Percentiles rank a stretch among this genome's conserved stretches.
Conservation (phyloP, 2,329 filamentous ascomycete genomes). For the Xylariaceae sp. region DNA sequence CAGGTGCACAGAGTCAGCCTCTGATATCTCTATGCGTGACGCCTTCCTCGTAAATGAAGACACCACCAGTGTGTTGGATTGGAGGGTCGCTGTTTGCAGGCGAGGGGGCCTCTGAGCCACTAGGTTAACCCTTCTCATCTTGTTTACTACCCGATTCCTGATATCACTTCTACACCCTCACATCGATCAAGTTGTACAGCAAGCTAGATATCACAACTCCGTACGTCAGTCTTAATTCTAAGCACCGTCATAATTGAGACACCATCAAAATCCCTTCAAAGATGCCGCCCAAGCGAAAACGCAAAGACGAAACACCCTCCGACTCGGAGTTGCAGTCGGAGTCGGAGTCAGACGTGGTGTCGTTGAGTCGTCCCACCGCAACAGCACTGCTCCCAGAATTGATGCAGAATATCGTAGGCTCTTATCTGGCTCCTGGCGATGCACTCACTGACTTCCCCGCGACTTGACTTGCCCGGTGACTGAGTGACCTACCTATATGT, state of each 20-base stretch:
- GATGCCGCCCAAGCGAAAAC: constrained; percentile 15
- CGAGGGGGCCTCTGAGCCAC: too few species aligned
- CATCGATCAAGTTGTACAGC: neutral
- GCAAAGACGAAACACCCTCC: neutral
- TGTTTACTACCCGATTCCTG: too few species aligned
- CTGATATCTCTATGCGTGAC: too few species aligned
- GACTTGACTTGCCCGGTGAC: neutral
- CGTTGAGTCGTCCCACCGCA: constrained; percentile 5
- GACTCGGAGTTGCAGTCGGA: constrained; percentile 5
- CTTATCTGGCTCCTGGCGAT: neutral
- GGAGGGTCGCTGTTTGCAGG: too few species aligned
- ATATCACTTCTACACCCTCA: too few species aligned
- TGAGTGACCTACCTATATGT: neutral
- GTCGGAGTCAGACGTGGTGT: constrained; percentile 13
- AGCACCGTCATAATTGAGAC: neutral
- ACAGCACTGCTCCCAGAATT: constrained; percentile 15
- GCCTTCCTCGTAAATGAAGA: too few species aligned
- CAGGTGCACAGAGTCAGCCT: too few species aligned
- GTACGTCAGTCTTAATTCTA: neutral
- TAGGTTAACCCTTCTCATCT: too few species aligned
- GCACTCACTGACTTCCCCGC: neutral
- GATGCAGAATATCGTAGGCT: constrained; percentile 26
- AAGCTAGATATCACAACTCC: neutral
- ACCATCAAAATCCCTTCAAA: neutral
- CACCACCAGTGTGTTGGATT: too few species aligned